Conservation (phyloP, 257 asterid genomes). For the Fraxinus quadrangulata region DNA sequence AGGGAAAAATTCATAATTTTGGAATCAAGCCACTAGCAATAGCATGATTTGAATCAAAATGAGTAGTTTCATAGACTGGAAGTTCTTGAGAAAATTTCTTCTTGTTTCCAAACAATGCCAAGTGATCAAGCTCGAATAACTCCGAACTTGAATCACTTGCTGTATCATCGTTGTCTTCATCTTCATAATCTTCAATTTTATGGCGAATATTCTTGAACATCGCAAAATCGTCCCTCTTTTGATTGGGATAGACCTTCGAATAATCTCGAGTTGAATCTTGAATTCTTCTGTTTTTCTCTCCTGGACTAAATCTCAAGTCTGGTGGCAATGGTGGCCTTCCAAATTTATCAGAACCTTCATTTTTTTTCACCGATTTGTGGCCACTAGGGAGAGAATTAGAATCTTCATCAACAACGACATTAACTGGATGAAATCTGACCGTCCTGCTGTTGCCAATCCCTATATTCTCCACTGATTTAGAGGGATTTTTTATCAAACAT, state of each 20-base stretch:
- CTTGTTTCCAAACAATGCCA: constrained; percentile 43
- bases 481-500: constrained; percentile 61
- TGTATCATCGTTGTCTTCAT: constrained; percentile 43
- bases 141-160: constrained; percentile 83
- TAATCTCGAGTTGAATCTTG: constrained; percentile 22
- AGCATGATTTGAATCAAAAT: constrained; percentile 47
- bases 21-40: constrained; percentile 57
- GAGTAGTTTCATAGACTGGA: constrained; percentile 84
- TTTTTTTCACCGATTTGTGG: constrained; percentile 30
- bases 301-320: constrained; percentile 11
- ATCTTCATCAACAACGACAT: constrained; percentile 61
- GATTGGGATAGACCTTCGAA: neutral
- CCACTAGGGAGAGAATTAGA: constrained; percentile 49
- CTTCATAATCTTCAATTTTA: constrained; percentile 22
- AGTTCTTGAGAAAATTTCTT: constrained; percentile 66
- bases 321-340: constrained; percentile 34
- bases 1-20: neutral
- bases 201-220: constrained; percentile 9
- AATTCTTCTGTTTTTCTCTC: constrained; percentile 31
- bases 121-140: constrained; percentile 79
- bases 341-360: constrained; percentile 26
- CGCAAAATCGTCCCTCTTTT: constrained; percentile 5
- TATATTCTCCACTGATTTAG: constrained; percentile 42
- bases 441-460: constrained; percentile 44
- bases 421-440: constrained; percentile 67